Conservation (phyloP, 345 rosid genomes). For the Pistacia integerrima region DNA sequence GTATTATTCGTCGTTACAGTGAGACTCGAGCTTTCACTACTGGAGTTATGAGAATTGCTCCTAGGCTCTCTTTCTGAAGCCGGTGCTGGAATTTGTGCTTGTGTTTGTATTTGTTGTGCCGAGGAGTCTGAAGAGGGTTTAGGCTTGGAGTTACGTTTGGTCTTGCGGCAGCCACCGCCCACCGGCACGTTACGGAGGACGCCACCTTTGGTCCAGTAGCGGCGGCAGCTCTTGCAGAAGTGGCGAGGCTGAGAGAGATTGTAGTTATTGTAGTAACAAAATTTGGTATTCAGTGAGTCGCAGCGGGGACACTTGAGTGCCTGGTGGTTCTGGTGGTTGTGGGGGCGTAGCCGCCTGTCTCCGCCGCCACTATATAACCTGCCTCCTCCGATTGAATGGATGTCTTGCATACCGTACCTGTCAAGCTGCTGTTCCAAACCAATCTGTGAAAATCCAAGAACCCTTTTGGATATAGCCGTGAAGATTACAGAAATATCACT, state of each 20-base stretch:
- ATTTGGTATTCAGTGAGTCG: conserved; percentile 86
- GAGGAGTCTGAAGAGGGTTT: conserved; percentile 34
- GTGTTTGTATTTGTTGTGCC: not conserved
- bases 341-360: conserved; percentile 78
- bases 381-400: conserved; percentile 51
- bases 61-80: conserved; percentile 22
- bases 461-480: not conserved
- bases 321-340: conserved; percentile 64
- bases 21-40: conserved; percentile 88
- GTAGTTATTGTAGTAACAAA: conserved; percentile 98
- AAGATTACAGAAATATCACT: not conserved
- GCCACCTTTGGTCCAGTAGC: conserved; percentile 99
- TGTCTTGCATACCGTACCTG: conserved; percentile 56
- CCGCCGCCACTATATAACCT: conserved; percentile 42
- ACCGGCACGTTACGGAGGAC: conserved; percentile 96
- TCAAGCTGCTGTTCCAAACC: not conserved
- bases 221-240: conserved; percentile 95
- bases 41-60: conserved; percentile 46
- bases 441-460: not conserved
- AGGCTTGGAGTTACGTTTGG: conserved; percentile 59
- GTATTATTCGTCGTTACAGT: conserved; percentile 34
- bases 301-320: conserved; percentile 95
- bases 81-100: not conserved
- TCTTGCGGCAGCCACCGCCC: conserved; percentile 83
- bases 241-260: conserved; percentile 98